These are phyloP conservation scores for Aspergillus sp. DNA, from an alignment of 2,329 filamentous ascomycete genomes.

Conservation along the genomic window DNA sequence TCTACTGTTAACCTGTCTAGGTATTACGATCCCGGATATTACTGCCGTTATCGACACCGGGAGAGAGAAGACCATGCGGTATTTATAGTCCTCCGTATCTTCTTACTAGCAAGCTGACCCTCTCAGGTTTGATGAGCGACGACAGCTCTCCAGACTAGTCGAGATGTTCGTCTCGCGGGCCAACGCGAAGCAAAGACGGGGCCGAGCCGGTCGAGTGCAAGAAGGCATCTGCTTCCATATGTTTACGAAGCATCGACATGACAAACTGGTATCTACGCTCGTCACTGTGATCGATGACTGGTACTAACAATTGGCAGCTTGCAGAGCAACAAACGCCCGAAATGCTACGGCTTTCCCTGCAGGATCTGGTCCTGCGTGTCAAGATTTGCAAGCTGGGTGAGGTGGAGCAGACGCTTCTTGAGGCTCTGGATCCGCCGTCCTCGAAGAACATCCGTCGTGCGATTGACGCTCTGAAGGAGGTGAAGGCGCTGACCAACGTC, in stretches of 20 bases:
- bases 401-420: conserved; percentile 83
- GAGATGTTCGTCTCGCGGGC: conserved; percentile 95
- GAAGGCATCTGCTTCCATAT: conserved; percentile 94
- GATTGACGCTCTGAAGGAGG: conserved; percentile 89
- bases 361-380: conserved; percentile 91
- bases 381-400: conserved; percentile 96
- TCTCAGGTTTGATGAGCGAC: conserved; percentile 78
- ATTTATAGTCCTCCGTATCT: conserved; percentile 4
- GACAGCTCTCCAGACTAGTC: conserved; percentile 84
- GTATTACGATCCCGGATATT: conserved; percentile 94
- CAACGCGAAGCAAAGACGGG: conserved; percentile 92
- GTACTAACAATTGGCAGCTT: conserved; percentile 53
- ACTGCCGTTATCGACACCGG: conserved; percentile 96
- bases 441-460: conserved; percentile 90
- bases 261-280: conserved; percentile 53
- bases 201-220: conserved; percentile 92
- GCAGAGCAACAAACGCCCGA: conserved; percentile 93
- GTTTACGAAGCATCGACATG: conserved; percentile 87
- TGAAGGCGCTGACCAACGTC: conserved; percentile 75
- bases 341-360: conserved; percentile 88
- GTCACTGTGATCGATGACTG: not conserved
- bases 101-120: not conserved
- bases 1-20: conserved; percentile 16
- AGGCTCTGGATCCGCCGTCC: conserved; percentile 86
- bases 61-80: conserved; percentile 90